Percentiles rank a stretch among this genome's conserved stretches.
Evolutionary conservation across 2,329 filamentous ascomycete genomes (phyloP).

Genomic region (Trichoderma breve): DNA sequence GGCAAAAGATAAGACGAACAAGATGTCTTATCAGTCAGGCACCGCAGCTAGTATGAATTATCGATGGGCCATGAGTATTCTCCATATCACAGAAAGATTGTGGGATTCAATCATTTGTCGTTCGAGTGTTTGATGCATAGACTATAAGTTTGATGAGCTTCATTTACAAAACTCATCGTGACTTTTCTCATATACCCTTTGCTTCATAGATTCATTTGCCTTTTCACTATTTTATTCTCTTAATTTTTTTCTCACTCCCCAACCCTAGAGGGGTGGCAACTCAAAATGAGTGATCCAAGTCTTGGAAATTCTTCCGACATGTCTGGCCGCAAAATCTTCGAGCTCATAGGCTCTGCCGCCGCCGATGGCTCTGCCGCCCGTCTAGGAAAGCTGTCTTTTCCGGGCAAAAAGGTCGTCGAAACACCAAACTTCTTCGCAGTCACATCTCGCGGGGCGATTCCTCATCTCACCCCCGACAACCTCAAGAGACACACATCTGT

Average conservation of each 20-base stretch:
- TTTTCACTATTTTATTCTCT: neutral
- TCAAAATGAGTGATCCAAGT: constrained; percentile 32
- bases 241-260: neutral
- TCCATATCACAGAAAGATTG: neutral
- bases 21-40: neutral
- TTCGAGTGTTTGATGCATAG: neutral
- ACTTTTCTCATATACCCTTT: neutral
- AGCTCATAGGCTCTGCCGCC: constrained; percentile 44
- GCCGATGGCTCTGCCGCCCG: constrained; percentile 52
- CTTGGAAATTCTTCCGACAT: constrained; percentile 25
- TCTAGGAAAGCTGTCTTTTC: constrained; percentile 64
- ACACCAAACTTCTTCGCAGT: constrained; percentile 82
- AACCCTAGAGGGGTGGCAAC: constrained; percentile 21
- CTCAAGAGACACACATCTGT: constrained; percentile 64
- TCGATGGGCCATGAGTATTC: neutral
- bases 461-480: constrained; percentile 87
- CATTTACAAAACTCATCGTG: neutral
- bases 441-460: constrained; percentile 79
- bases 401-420: constrained; percentile 61
- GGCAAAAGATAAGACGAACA: constrained; percentile 4
- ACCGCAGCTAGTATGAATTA: neutral
- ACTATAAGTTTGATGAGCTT: neutral
- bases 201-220: neutral
- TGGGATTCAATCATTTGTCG: neutral
- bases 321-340: constrained; percentile 39